Percentiles rank a stretch among this genome's conserved stretches.
phyloP scores from a whole-genome alignment of 2,329 filamentous ascomycete genomes.

The Botrytis fragariae region DNA sequence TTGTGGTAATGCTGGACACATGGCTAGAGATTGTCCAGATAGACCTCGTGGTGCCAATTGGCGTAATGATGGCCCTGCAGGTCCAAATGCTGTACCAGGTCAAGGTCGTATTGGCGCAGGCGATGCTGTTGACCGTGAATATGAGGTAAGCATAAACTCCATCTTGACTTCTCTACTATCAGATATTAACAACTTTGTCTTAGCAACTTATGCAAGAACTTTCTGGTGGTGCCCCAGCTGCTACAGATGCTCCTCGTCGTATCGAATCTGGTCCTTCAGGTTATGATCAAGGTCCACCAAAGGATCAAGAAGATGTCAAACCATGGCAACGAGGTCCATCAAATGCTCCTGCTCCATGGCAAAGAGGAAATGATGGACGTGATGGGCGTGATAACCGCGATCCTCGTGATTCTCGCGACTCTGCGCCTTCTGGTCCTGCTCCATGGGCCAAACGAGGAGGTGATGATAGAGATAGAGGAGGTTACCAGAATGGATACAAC shows the following conservation, averaged over 20 bases:
- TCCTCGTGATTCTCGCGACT: constrained; percentile 41
- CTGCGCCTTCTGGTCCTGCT: constrained; percentile 45
- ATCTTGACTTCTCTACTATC: neutral
- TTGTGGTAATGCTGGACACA: constrained; percentile 96
- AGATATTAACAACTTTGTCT: constrained; percentile 40
- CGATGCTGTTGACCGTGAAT: constrained; percentile 88
- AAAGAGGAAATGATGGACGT: constrained; percentile 45
- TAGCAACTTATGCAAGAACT: constrained; percentile 98
- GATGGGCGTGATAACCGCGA: constrained; percentile 32
- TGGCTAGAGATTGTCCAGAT: constrained; percentile 97
- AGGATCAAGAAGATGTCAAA: constrained; percentile 58
- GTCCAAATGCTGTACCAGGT: constrained; percentile 48
- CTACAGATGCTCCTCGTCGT: constrained; percentile 64
- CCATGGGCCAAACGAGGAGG: constrained; percentile 62
- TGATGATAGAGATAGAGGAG: constrained; percentile 43
- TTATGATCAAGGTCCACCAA: constrained; percentile 49
- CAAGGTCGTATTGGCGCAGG: constrained; percentile 65
- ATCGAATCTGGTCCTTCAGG: constrained; percentile 79
- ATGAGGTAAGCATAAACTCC: constrained; percentile 67
- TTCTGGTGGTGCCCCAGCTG: constrained; percentile 65
- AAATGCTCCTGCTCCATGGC: constrained; percentile 79
- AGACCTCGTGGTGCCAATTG: constrained; percentile 75
- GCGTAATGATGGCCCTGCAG: constrained; percentile 70
- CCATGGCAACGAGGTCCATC: constrained; percentile 88
- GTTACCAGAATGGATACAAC: constrained; percentile 47